phyloP scores from a whole-genome alignment of 768 basidiomycete genomes.

The Phylloporus scabripes region DNA sequence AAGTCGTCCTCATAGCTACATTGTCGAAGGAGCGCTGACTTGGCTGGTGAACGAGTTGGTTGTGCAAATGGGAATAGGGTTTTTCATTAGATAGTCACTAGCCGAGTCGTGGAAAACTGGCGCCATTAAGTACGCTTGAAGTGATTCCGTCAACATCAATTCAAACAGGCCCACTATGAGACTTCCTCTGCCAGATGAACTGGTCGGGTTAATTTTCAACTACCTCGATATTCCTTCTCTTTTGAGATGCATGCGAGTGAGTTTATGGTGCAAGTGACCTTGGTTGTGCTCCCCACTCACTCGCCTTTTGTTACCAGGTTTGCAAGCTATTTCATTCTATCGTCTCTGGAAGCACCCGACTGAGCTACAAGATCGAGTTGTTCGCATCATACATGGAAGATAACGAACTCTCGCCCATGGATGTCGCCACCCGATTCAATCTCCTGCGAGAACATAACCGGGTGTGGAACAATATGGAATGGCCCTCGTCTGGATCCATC shows the following conservation, averaged over 20 bases:
- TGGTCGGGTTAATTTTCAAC: slow-evolving; percentile 20
- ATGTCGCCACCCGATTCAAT: slow-evolving; percentile 18
- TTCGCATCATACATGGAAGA: slow-evolving; percentile 28
- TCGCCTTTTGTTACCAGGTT: slow-evolving; percentile 13
- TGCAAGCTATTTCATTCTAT: slow-evolving; percentile 28
- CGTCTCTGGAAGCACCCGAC: slow-evolving; percentile 17
- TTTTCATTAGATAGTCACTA: too few species aligned
- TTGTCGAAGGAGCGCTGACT: too few species aligned
- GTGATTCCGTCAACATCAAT: too few species aligned
- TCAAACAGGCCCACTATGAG: neutral
- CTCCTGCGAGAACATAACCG: slow-evolving; percentile 25
- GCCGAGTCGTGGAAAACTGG: too few species aligned
- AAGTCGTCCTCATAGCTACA: too few species aligned
- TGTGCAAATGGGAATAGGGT: too few species aligned
- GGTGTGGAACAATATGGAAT: slow-evolving; percentile 27
- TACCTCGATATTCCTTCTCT: slow-evolving; percentile 28
- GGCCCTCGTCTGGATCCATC: slow-evolving; percentile 10
- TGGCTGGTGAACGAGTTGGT: too few species aligned
- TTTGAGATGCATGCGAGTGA: slow-evolving; percentile 24
- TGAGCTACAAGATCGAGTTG: slow-evolving; percentile 31
- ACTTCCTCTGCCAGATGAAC: slow-evolving; percentile 28
- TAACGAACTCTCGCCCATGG: slow-evolving; percentile 14
- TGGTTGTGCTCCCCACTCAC: neutral
- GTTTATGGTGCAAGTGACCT: neutral
- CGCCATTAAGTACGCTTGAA: too few species aligned